These are phyloP conservation scores for Fonsecaea monophora DNA, from an alignment of 2,329 filamentous ascomycete genomes.

Conservation along the genomic window DNA sequence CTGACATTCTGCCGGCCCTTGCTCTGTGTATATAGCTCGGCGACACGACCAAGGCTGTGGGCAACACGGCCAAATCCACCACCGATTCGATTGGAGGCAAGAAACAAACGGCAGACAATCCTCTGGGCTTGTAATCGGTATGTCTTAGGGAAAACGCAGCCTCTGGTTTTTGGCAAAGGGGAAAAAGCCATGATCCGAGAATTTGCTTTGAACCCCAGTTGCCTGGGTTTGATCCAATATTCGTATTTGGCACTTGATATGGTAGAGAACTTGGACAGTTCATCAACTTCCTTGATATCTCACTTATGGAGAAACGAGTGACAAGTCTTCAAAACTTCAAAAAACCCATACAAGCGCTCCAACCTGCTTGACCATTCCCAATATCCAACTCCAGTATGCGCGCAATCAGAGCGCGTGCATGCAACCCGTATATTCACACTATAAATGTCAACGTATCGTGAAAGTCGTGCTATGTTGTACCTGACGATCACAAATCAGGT, in stretches of 20 bases:
- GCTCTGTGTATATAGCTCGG: slow-evolving; percentile 22
- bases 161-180: background rate
- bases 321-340: background rate
- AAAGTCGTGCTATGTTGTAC: background rate
- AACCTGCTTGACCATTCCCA: background rate
- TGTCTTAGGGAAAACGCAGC: background rate
- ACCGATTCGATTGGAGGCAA: slow-evolving; percentile 37
- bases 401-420: slow-evolving; percentile 1
- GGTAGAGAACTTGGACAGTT: background rate
- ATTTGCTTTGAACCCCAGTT: background rate
- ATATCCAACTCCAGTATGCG: background rate
- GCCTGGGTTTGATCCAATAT: background rate
- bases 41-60: slow-evolving; percentile 34
- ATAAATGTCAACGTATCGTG: background rate
- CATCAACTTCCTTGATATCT: background rate
- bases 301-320: background rate
- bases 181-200: background rate
- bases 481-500: slow-evolving; percentile 25
- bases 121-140: slow-evolving; percentile 36
- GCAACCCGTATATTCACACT: slow-evolving; percentile 4
- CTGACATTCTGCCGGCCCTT: background rate
- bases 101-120: slow-evolving; percentile 41
- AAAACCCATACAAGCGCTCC: background rate
- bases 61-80: slow-evolving; percentile 27
- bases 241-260: background rate